Evolutionary conservation across 495 filamentous ascomycete genomes (phyloP), one percentile per base, ranked within the genome.

Genomic region (Aspergillus homomorphus): DNA sequence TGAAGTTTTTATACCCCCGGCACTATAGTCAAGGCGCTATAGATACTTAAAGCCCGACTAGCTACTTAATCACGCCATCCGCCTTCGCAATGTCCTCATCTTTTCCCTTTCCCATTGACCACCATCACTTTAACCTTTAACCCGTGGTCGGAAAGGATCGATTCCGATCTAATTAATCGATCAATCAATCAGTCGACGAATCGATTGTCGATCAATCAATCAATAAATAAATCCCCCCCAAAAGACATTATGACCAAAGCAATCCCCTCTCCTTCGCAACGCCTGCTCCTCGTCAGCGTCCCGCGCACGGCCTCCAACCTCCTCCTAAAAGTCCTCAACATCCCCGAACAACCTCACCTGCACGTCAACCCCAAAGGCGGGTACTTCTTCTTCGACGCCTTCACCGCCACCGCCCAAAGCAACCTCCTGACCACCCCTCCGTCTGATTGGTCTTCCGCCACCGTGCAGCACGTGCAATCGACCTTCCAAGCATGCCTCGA

Each of bases 361-460:
- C 18, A 63, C 23, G 59, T 62, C 23, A 72, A 54, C 41, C 45
- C 57, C 4, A 62, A 59, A 22, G 71, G 70, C 19, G 77, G 77
- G 16, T 80, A 80, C 52, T 78, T 73, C 57, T 76, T 78, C 54
- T 57, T 63, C 33, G 50, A 58, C 8, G 59, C 65, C 42, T 66
- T 69, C 43, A 21, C 63, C 26, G 22, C 43, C 15, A 41, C 43
- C 16, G 38, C 30, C 10, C 20, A 30, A 14, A 26, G 58, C 24
- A 38, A 43, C 8, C n/a, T 57, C 15, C 53, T 50, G 10, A 21
- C 56, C 14, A 68, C 58, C 33, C 64, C 58, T 1, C 12, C 63
- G 1, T 23, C 59, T 16, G 45, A 65, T 0, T 71, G 67, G 71
- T 65, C 59, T 0, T 28, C 49, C 3, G 56, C 60, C 12, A 61